These are phyloP conservation scores for Protostelium mycophagum DNA, from an alignment of 78 protist species.

Conservation along the genomic window DNA sequence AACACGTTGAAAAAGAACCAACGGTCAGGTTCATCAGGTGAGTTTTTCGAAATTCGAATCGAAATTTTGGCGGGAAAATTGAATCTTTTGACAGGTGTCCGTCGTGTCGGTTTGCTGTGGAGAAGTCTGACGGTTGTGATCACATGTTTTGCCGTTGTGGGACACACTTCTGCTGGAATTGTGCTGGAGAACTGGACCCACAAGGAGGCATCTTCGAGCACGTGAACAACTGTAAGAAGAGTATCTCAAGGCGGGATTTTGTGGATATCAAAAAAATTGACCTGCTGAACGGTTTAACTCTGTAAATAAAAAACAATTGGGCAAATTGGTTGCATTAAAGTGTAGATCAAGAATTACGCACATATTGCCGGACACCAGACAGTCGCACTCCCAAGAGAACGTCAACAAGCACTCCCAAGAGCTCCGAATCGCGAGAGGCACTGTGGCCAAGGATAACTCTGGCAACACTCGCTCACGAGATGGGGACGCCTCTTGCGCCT, in stretches of 20 bases:
- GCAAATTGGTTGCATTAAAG: no score
- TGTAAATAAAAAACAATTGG: no score
- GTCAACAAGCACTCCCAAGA: background rate
- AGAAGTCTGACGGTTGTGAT: slow-evolving; percentile 58
- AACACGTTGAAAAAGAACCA: no score
- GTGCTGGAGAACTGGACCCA: no score
- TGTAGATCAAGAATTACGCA: background rate
- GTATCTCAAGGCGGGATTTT: no score
- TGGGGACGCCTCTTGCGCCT: background rate
- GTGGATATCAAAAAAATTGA: no score
- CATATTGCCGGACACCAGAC: background rate
- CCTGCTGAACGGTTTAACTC: no score
- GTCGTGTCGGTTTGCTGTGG: background rate
- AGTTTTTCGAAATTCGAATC: background rate
- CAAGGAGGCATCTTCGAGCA: no score
- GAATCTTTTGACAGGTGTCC: background rate
- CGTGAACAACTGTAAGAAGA: no score
- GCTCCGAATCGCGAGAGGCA: background rate
- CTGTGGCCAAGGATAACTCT: background rate
- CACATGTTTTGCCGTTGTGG: slow-evolving; percentile 29
- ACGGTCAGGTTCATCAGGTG: no score
- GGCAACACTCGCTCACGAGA: background rate
- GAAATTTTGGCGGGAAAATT: background rate
- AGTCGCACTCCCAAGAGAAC: background rate
- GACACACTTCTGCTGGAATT: background rate